phyloP scores from a whole-genome alignment of 1,139 yeast species.

The Scheffersomyces illinoinensis region DNA sequence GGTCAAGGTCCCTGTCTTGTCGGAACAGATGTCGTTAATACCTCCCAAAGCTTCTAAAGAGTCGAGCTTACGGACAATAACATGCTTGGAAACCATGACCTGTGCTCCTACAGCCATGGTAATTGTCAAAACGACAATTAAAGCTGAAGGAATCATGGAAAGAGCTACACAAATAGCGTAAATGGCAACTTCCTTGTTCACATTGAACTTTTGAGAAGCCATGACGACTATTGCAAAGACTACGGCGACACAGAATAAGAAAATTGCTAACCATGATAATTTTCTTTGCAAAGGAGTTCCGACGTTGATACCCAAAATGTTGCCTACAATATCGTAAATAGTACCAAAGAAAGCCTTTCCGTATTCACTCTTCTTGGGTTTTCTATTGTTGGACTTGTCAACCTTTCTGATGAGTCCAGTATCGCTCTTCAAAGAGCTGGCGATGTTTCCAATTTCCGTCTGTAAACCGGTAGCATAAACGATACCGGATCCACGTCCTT shows the following conservation, averaged over 20 bases:
- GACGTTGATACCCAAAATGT: conserved; percentile 69
- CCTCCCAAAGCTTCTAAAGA: conserved; percentile 82
- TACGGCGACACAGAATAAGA: conserved; percentile 70
- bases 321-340: conserved; percentile 47
- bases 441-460: conserved; percentile 80
- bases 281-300: conserved; percentile 79
- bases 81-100: conserved; percentile 70
- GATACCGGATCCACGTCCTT: conserved; percentile 76
- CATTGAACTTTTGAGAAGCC: conserved; percentile 73
- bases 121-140: conserved; percentile 77
- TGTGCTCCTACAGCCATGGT: conserved; percentile 88
- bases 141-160: conserved; percentile 81
- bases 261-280: conserved; percentile 69
- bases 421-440: conserved; percentile 53
- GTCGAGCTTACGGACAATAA: conserved; percentile 75
- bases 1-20: conserved; percentile 80
- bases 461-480: conserved; percentile 65
- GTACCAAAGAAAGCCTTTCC: conserved; percentile 15
- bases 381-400: conserved; percentile 13
- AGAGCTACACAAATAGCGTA: conserved; percentile 83
- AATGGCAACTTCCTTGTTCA: conserved; percentile 70
- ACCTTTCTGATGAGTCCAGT: conserved; percentile 25
- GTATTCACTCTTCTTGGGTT: conserved; percentile 12
- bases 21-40: conserved; percentile 79
- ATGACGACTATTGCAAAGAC: conserved; percentile 75